Evolutionary conservation across 768 basidiomycete species (phyloP), one percentile per base, ranked within the genome.

Genomic region (Mycena crocata): DNA sequence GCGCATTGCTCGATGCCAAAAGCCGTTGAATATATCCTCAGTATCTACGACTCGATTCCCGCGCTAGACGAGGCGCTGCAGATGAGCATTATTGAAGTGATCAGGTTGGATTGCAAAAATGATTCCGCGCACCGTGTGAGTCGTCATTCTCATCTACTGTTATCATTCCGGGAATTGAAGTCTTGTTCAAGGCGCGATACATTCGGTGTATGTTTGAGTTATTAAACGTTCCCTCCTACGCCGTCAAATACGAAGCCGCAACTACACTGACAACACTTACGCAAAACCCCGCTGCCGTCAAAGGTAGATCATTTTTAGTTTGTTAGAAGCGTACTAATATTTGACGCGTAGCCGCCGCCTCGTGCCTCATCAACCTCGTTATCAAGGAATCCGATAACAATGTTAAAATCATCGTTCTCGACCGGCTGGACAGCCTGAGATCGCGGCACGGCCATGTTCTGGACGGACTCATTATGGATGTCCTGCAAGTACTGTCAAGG

Each of bases 301-400:
- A 98, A 86, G 95, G 95, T 94, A 37, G 57, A 28, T 30, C 40
- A 9, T 45, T n/a, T 7, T 12, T 34, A 19, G 52, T 5, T 26
- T 26, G 28, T 57, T 31, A 21, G 37, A 30, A 14, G 2, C 13
- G 13, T 64, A 28, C 58, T 58, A n/a, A 57, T 48, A 57, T 49
- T 24, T 59, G 70, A 64, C 14, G 17, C 26, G 35, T 49, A 97
- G 96, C 97, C 67, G 93, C 96, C 51, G 96, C 96, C 5, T 88
- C 90, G 12, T 93, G 88, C 69, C 90, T 97, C 69, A 94, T 98
- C 73, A 93, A 89, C 69, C 88, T 99, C 49, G 90, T 96, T 65
- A 85, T 92, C 77, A 97, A 96, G 80, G 97, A 99, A 79, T 95
- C 96, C 2, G 97, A 99, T 81, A 99, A 99, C 81, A 99, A 99